These are phyloP conservation scores for Hordeum vulgare DNA, from an alignment of 176 grass and related monocot species.

Conservation along the genomic window DNA sequence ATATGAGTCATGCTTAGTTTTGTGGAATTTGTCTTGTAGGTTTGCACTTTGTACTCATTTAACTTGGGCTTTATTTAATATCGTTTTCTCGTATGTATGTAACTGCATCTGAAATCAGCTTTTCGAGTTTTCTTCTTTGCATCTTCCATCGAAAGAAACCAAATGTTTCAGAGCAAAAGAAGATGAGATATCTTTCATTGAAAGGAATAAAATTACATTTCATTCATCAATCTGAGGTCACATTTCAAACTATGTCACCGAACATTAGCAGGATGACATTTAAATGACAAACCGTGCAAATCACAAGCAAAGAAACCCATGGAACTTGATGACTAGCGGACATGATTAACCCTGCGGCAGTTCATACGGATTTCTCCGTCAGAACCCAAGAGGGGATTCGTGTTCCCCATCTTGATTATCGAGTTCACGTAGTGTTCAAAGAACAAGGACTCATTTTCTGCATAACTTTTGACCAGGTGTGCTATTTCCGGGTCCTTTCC, in stretches of 20 bases:
- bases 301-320: slow-evolving; percentile 26
- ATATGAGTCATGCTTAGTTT: slow-evolving; percentile 42
- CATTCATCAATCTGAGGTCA: not conserved
- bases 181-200: slow-evolving; percentile 1
- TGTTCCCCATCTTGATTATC: slow-evolving; percentile 70
- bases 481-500: slow-evolving; percentile 46
- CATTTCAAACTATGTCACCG: slow-evolving; percentile 19
- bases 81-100: not conserved
- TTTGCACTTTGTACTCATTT: slow-evolving; percentile 18
- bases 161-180: slow-evolving; percentile 1
- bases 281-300: not conserved
- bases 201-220: slow-evolving; percentile 26
- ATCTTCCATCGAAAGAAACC: not conserved
- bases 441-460: slow-evolving; percentile 55
- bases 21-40: slow-evolving; percentile 3
- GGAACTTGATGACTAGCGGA: slow-evolving; percentile 14
- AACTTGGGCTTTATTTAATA: not conserved
- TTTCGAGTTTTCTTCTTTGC: not conserved
- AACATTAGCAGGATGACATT: slow-evolving; percentile 25
- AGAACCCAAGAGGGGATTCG: slow-evolving; percentile 44
- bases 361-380: slow-evolving; percentile 68
- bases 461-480: slow-evolving; percentile 52
- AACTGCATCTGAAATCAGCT: not conserved
- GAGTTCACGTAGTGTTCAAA: slow-evolving; percentile 72
- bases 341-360: slow-evolving; percentile 43